A percentile compares a stretch with the other conserved stretches of the same genome.
Evolutionary conservation across 2,329 filamentous ascomycete species (phyloP).

Genomic region (Fusarium armeniacum): DNA sequence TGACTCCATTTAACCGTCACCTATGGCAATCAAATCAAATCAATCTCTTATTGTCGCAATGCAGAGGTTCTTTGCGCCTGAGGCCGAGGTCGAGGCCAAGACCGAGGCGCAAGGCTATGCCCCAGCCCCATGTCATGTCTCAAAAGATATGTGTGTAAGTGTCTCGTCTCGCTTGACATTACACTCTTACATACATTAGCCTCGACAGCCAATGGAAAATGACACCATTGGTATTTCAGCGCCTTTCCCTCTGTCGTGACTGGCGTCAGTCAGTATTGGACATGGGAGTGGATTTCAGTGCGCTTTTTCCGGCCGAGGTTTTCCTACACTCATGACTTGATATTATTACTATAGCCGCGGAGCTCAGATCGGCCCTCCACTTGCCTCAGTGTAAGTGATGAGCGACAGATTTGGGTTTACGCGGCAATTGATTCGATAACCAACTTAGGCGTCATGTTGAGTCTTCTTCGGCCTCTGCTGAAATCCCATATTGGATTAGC

Average conservation of each 20-base stretch:
- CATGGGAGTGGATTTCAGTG: constrained; percentile 16
- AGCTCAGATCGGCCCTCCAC: constrained; percentile 23
- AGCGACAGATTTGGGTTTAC: not conserved
- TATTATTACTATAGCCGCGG: constrained; percentile 8
- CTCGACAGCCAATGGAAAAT: constrained; percentile 39
- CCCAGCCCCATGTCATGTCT: not conserved
- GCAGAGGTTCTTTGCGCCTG: constrained; percentile 19
- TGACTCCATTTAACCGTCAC: constrained; percentile 42
- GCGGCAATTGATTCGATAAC: constrained; percentile 5
- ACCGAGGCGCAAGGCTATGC: constrained; percentile 13
- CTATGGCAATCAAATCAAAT: constrained; percentile 46
- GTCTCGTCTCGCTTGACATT: constrained; percentile 19
- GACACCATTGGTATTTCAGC: constrained; percentile 21
- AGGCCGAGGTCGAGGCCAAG: constrained; percentile 33
- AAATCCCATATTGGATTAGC: constrained; percentile 5
- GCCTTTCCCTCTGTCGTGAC: constrained; percentile 6
- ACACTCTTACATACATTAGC: constrained; percentile 17
- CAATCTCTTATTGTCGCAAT: constrained; percentile 1
- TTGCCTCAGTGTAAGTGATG: constrained; percentile 32
- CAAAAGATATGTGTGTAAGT: constrained; percentile 34
- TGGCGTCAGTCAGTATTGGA: constrained; percentile 1
- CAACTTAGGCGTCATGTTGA: not conserved
- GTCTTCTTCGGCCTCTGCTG: constrained; percentile 6
- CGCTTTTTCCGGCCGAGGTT: constrained; percentile 33
- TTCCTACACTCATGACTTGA: constrained; percentile 19